Evolutionary conservation across 2,329 filamentous ascomycete genomes (phyloP).

Genomic region (Bertia moriformis): DNA sequence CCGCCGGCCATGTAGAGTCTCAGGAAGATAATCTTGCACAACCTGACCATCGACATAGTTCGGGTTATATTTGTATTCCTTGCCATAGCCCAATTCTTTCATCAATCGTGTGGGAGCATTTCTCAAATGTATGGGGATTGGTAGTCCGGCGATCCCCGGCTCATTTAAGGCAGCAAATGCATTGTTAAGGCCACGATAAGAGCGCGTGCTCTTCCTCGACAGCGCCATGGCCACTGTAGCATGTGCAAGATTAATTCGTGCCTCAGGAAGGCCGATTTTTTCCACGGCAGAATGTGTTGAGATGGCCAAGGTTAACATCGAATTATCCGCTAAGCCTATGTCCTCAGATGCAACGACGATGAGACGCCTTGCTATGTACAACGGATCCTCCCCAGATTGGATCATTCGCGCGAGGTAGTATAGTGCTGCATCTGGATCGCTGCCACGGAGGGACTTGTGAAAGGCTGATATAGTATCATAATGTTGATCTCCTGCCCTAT

Average conservation of each 20-base stretch:
- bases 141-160: constrained; percentile 67
- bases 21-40: constrained; percentile 79
- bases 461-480: constrained; percentile 96
- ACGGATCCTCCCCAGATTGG: constrained; percentile 80
- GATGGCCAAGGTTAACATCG: constrained; percentile 69
- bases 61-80: constrained; percentile 92
- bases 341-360: constrained; percentile 93
- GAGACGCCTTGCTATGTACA: constrained; percentile 84
- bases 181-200: constrained; percentile 70
- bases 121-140: constrained; percentile 73
- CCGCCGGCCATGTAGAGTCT: constrained; percentile 49
- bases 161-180: constrained; percentile 68
- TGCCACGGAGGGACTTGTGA: constrained; percentile 86
- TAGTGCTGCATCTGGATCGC: constrained; percentile 70
- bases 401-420: constrained; percentile 97
- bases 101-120: constrained; percentile 88
- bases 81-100: constrained; percentile 82
- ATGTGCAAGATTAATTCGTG: constrained; percentile 84
- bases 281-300: constrained; percentile 76
- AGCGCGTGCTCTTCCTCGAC: constrained; percentile 73
- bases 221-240: constrained; percentile 66
- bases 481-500: constrained; percentile 86
- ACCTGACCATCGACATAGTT: constrained; percentile 74
- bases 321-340: constrained; percentile 77
- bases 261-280: constrained; percentile 90